Evolutionary conservation across 179 eudicot genomes (phyloP).

Genomic region (Corrigiola litoralis): DNA sequence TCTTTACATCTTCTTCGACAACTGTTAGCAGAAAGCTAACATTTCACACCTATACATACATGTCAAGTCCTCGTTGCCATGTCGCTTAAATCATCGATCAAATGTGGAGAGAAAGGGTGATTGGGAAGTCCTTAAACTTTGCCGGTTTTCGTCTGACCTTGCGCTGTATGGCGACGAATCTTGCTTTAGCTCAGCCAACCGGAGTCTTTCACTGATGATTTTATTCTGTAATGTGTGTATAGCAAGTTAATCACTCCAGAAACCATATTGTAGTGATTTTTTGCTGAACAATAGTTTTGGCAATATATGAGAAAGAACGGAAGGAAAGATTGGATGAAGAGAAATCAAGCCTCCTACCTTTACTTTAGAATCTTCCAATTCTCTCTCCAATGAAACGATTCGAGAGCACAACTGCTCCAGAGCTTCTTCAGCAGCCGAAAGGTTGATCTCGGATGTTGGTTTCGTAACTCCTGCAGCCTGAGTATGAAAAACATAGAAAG

Average conservation of each 20-base stretch:
- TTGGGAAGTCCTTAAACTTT: constrained; percentile 24
- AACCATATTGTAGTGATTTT: too few relatives aligned
- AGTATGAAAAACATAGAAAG: background rate
- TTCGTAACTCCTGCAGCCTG: constrained; percentile 64
- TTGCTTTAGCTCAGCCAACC: constrained; percentile 49
- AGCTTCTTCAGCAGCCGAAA: constrained; percentile 61
- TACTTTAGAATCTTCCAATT: constrained; percentile 47
- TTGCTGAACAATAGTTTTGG: too few relatives aligned
- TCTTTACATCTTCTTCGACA: constrained; percentile 7
- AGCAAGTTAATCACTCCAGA: too few relatives aligned
- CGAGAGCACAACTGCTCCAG: constrained; percentile 44
- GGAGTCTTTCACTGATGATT: constrained; percentile 44
- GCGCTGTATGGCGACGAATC: constrained; percentile 45
- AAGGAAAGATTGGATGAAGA: too few relatives aligned
- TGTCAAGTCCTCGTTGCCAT: background rate
- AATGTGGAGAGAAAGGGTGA: constrained; percentile 31
- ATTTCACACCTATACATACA: constrained; percentile 7
- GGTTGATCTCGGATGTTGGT: constrained; percentile 40
- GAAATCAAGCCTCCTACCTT: constrained; percentile 40
- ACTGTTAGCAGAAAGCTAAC: constrained; percentile 11
- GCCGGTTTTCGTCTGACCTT: constrained; percentile 43
- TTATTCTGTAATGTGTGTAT: constrained; percentile 42
- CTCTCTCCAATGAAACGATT: constrained; percentile 49
- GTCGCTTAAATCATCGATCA: constrained; percentile 29
- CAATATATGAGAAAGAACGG: too few relatives aligned